phyloP scores from a whole-genome alignment of 2,329 filamentous ascomycete genomes.

The Diaporthe caulivora region DNA sequence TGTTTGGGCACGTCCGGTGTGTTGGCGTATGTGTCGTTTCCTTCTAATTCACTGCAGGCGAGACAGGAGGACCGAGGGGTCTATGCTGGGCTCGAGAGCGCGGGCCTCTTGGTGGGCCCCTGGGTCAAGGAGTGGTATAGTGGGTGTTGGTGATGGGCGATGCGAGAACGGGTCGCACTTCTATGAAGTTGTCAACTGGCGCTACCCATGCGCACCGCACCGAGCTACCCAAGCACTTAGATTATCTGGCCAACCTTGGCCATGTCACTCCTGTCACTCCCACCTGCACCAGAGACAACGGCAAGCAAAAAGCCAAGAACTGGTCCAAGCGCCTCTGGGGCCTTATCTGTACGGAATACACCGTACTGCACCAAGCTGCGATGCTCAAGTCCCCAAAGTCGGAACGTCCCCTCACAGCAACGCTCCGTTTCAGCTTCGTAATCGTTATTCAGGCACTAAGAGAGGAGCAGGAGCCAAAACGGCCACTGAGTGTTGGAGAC shows the following conservation, averaged over 20 bases:
- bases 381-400: too few species aligned
- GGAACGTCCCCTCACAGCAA: not conserved
- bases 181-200: slow-evolving; percentile 39
- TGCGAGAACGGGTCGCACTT: slow-evolving; percentile 19
- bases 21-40: slow-evolving; percentile 1
- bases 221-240: not conserved
- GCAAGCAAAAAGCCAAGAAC: slow-evolving; percentile 6
- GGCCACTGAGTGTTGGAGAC: not conserved
- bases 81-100: slow-evolving; percentile 23
- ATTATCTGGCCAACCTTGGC: slow-evolving; percentile 20
- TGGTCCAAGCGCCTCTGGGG: slow-evolving; percentile 18
- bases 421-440: slow-evolving; percentile 21
- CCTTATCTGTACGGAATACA: not conserved
- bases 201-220: slow-evolving; percentile 16
- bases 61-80: slow-evolving; percentile 7
- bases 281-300: not conserved
- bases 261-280: not conserved
- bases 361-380: not conserved
- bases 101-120: slow-evolving; percentile 31
- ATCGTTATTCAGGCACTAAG: not conserved
- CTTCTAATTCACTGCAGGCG: not conserved
- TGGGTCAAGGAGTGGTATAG: slow-evolving; percentile 9
- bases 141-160: slow-evolving; percentile 21
- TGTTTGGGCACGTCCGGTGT: slow-evolving; percentile 10
- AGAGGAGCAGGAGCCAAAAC: slow-evolving; percentile 1